Evolutionary conservation across 2,329 filamentous ascomycete genomes (phyloP).

Genomic region (Stromatinia cepivora): DNA sequence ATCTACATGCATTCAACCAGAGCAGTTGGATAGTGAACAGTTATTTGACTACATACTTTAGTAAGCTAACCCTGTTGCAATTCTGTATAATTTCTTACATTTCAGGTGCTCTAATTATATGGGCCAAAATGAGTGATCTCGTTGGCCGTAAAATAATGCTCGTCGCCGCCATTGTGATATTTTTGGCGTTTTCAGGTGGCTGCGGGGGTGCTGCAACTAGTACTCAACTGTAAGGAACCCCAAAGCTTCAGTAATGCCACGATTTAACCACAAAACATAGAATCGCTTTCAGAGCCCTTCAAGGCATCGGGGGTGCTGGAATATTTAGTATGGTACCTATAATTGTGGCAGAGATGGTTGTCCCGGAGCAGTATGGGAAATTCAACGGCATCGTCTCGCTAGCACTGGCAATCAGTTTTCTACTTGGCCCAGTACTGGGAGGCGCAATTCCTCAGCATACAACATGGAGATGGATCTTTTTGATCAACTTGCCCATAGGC

Average conservation of each 20-base stretch:
- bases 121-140: conserved; percentile 10
- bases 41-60: conserved; percentile 10
- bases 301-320: conserved; percentile 51
- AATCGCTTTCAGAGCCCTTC: conserved; percentile 29
- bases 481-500: not conserved
- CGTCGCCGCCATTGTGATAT: not conserved
- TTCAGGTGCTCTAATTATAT: conserved; percentile 8
- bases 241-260: not conserved
- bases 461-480: conserved; percentile 39
- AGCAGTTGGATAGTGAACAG: conserved; percentile 19
- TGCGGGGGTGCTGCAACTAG: conserved; percentile 7
- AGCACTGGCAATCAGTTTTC: conserved; percentile 25
- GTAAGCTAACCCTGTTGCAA: not conserved
- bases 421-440: conserved; percentile 39
- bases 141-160: conserved; percentile 8
- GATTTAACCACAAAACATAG: not conserved
- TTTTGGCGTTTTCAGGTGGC: conserved; percentile 15
- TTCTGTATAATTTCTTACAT: not conserved
- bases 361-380: conserved; percentile 48
- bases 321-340: conserved; percentile 49
- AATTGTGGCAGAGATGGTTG: conserved; percentile 51
- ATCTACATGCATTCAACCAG: conserved; percentile 10
- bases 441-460: conserved; percentile 41
- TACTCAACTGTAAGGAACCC: conserved; percentile 6
- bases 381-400: conserved; percentile 29